Evolutionary conservation across 73 alveolate genomes (phyloP).

Genomic region (Loxodes magnus): DNA sequence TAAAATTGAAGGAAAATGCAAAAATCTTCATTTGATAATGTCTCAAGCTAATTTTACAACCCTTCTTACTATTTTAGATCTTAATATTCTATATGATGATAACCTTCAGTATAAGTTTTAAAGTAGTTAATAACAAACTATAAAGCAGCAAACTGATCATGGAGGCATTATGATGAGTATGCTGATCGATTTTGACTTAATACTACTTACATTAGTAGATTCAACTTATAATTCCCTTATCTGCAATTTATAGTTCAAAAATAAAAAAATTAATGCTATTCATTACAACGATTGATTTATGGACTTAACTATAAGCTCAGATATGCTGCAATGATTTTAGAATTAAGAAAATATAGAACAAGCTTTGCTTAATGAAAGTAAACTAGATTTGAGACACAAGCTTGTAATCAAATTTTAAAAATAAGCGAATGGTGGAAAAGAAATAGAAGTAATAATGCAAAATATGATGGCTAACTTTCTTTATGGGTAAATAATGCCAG

Average conservation of each 20-base stretch:
- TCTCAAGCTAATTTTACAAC: too few species aligned
- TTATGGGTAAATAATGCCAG: not conserved
- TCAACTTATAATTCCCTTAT: not conserved
- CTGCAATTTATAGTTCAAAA: not conserved
- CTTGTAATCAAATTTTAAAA: too few species aligned
- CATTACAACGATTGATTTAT: slow-evolving; percentile 4
- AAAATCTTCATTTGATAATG: too few species aligned
- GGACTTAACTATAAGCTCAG: not conserved
- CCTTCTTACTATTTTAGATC: not conserved
- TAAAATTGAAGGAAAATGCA: too few species aligned
- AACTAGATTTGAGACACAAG: too few species aligned
- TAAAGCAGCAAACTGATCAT: slow-evolving; percentile 1
- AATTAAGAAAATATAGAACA: not conserved
- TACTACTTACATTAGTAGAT: not conserved
- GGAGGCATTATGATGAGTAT: slow-evolving; percentile 5
- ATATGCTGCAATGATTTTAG: not conserved
- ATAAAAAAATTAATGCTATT: not conserved
- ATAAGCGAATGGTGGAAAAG: slow-evolving; percentile 3
- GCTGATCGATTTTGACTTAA: not conserved
- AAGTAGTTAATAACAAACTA: too few species aligned
- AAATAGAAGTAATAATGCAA: not conserved
- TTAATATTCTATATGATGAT: slow-evolving; percentile 7
- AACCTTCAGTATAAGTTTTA: too few species aligned
- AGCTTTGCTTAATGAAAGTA: too few species aligned
- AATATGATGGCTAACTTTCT: slow-evolving; percentile 1